Conservation (phyloP, 257 asterid species). For the Rauvolfia tetraphylla region DNA sequence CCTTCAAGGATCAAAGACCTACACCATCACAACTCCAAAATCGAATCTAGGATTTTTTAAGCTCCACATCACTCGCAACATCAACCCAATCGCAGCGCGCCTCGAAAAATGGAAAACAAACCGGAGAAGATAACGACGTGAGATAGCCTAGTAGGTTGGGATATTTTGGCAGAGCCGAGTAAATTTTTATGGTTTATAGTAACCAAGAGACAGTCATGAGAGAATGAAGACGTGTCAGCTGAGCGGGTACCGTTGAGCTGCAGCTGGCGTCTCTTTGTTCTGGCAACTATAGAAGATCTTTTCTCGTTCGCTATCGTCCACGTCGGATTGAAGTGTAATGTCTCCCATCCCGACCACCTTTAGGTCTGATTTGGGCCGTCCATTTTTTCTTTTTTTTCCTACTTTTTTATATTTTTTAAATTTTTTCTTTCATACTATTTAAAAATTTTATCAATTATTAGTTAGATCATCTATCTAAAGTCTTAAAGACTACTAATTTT, state of each 20-base stretch:
- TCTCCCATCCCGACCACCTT: background rate
- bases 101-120: background rate
- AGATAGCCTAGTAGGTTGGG: background rate
- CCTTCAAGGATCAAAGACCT: background rate
- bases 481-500: no score
- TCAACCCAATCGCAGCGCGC: background rate
- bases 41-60: background rate
- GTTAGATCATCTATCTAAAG: no score
- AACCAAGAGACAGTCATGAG: background rate
- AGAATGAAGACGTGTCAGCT: constrained; percentile 1
- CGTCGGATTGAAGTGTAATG: constrained; percentile 23
- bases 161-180: background rate
- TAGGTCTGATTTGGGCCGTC: background rate
- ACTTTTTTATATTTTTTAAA: no score
- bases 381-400: background rate
- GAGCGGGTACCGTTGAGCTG: background rate
- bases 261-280: background rate
- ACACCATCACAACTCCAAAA: background rate
- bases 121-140: background rate
- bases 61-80: background rate
- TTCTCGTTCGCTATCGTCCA: constrained; percentile 16
- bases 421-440: no score
- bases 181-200: background rate
- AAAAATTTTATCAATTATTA: no score
- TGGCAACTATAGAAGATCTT: background rate